A percentile compares a stretch with the other conserved stretches of the same genome.
These are phyloP conservation scores for Cutaneotrichosporon sp. DNA, from an alignment of 1,284 basidiomycete species.

Conservation along the genomic window DNA sequence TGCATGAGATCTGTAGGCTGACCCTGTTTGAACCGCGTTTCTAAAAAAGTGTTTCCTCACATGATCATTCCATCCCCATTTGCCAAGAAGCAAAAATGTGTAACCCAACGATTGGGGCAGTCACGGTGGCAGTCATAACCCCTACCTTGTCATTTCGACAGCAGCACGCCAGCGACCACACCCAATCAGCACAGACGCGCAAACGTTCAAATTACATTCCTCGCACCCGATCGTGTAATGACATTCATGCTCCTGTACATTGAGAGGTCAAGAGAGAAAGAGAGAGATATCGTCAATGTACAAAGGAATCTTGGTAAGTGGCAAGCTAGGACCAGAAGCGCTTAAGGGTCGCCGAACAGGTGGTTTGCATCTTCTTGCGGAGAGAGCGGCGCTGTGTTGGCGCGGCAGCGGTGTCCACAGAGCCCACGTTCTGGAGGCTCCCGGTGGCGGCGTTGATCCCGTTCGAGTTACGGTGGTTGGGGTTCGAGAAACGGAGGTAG, in stretches of 20 bases:
- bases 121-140: not conserved
- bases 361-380: not conserved
- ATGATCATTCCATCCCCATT: not conserved
- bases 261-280: not conserved
- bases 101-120: not conserved
- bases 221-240: not conserved
- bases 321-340: not conserved
- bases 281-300: not conserved
- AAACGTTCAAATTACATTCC: not conserved
- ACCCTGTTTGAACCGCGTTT: not conserved
- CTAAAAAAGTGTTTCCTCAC: not conserved
- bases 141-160: not conserved
- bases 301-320: too few species aligned
- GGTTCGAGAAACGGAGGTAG: not conserved
- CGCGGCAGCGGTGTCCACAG: too few species aligned
- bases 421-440: too few species aligned
- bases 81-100: not conserved
- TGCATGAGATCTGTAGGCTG: not conserved
- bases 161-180: not conserved
- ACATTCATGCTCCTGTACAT: too few species aligned
- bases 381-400: not conserved
- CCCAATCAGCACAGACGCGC: not conserved
- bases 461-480: not conserved
- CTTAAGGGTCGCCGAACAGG: not conserved
- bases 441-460: not conserved